Conservation (phyloP, 352 stramenopile genomes). For the Phytophthora uliginosa region DNA sequence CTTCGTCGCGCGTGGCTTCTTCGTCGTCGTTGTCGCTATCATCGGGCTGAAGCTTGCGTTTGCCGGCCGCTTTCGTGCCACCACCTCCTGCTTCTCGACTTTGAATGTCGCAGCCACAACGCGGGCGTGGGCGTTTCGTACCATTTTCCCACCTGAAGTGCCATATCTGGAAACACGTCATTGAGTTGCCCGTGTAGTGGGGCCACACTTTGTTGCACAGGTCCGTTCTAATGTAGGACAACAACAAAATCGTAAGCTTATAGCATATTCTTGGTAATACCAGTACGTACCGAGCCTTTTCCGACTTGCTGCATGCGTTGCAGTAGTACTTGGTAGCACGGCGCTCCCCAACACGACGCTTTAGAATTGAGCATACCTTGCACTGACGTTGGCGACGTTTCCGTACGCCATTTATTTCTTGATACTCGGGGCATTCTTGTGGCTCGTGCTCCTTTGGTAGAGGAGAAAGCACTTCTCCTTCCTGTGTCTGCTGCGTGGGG, state of each 20-base stretch:
- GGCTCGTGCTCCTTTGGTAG: conserved; percentile 4
- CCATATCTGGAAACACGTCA: too few species aligned
- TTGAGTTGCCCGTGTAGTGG: conserved; percentile 6
- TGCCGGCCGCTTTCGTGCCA: not conserved
- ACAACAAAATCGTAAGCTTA: too few species aligned
- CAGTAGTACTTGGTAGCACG: conserved; percentile 13
- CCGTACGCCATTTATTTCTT: not conserved
- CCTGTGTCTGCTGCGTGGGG: too few species aligned
- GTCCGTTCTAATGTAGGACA: not conserved
- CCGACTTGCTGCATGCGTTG: conserved; percentile 6
- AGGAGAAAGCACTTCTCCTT: not conserved
- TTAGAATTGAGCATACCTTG: not conserved
- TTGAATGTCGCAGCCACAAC: conserved; percentile 4
- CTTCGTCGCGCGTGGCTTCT: too few species aligned
- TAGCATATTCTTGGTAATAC: too few species aligned
- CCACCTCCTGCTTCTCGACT: not conserved
- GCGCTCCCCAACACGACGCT: not conserved
- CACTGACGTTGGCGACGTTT: not conserved
- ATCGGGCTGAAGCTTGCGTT: not conserved
- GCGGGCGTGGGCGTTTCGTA: not conserved
- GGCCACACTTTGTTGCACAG: conserved; percentile 13
- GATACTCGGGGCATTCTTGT: conserved; percentile 1
- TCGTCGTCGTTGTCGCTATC: not conserved
- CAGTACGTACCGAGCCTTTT: conserved; percentile 7
- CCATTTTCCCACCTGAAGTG: conserved; percentile 6